Base-by-base conservation (phyloP, 73 alveolate genomes). In the Effrenium voratum region DNA sequence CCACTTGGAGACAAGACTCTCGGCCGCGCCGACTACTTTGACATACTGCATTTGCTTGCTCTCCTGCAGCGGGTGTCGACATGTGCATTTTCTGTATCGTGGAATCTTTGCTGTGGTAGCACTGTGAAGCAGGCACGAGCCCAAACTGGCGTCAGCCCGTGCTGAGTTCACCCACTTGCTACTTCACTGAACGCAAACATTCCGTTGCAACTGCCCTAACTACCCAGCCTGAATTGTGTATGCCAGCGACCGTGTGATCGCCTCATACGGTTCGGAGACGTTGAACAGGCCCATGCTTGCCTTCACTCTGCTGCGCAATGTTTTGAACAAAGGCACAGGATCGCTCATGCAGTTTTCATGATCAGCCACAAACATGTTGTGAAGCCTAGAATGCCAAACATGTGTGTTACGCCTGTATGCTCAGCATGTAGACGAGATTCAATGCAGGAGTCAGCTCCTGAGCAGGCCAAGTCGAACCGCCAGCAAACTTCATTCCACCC, bases 241-340 rank as follows among this genome's bases (percentile, higher is more conserved):
- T n/a, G 96, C 96, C 19, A 88, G 63, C 26, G 96, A 50, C 32
- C 96, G 46, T 16, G 96, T 88, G 13, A 88, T 88, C 3, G 86
- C 77, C 40, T 44, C 73, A n/a, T 88, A 88, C 4, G 96, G 96
- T 86, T 88, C 96, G 44, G 96, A 88, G 52, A 88, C 72, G 73
- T 88, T 88, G 96, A 88, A 88, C 75, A 88, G 45, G 34, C 96
- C 96, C 96, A 88, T 88, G 86, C 79, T 88, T 52, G 96, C 96
- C 94, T 86, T 28, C 46, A 12, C 66, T 10, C 28, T 10, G 19
- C 19, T 52, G 28, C 28, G 66, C 28, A 36, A 5, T 19, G n/a
- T n/a, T n/a, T n/a, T n/a, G n/a, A n/a, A n/a, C n/a, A n/a, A n/a
- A n/a, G n/a, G n/a, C n/a, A n/a, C n/a, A n/a, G n/a, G n/a, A n/a